phyloP scores from a whole-genome alignment of 2,329 filamentous ascomycete species.

The Ceratocystis cubensis region DNA sequence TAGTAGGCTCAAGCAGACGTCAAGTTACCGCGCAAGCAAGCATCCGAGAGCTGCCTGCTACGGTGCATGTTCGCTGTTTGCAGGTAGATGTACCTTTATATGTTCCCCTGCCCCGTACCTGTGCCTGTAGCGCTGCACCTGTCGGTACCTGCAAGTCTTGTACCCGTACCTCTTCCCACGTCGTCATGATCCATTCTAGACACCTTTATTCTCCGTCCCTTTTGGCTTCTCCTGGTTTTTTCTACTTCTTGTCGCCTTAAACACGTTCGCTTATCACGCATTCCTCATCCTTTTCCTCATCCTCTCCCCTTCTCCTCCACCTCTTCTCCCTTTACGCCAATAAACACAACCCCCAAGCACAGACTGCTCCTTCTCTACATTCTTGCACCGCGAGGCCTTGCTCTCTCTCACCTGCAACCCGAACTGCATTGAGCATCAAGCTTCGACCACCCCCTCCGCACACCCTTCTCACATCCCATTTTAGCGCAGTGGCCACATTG shows the following conservation, averaged over 20 bases:
- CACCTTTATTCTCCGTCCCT: not conserved
- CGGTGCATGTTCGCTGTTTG: no score
- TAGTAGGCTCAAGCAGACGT: no score
- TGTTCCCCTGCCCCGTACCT: not conserved
- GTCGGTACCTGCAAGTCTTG: not conserved
- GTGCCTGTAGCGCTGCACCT: not conserved
- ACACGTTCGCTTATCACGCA: conserved; percentile 6
- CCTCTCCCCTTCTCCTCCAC: not conserved
- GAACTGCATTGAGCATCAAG: conserved; percentile 3
- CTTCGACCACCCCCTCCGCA: not conserved
- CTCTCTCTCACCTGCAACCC: not conserved
- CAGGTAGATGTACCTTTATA: no score
- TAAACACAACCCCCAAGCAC: not conserved
- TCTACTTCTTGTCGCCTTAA: not conserved
- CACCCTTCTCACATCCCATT: not conserved
- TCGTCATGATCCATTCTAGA: not conserved
- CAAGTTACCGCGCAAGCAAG: no score
- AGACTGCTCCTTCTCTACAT: not conserved
- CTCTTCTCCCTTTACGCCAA: not conserved
- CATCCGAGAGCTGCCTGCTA: no score
- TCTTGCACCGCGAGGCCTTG: not conserved
- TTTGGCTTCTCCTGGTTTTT: not conserved
- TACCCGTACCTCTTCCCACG: not conserved
- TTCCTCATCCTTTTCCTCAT: not conserved
- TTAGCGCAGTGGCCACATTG: conserved; percentile 1